phyloP scores from a whole-genome alignment of 1,139 yeast genomes.

The Meyerozyma carpophila region DNA sequence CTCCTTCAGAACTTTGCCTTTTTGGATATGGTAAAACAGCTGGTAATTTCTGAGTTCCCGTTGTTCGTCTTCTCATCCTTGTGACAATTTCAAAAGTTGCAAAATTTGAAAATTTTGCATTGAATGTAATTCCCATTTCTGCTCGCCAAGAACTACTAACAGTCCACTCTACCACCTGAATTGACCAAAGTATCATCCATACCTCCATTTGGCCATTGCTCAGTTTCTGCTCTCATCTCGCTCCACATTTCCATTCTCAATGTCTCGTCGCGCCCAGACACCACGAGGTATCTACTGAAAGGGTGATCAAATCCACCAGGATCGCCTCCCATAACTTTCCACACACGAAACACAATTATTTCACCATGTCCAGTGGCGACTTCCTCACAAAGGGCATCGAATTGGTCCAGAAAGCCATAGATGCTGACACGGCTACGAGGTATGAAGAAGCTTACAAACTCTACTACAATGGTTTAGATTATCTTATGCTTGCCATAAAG shows the following conservation, averaged over 20 bases:
- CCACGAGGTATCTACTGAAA: not conserved
- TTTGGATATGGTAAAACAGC: no score
- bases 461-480: slow-evolving; percentile 90
- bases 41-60: no score
- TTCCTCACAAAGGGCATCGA: slow-evolving; percentile 91
- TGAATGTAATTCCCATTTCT: no score
- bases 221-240: no score
- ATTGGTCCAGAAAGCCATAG: slow-evolving; percentile 89
- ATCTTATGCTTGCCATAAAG: slow-evolving; percentile 91
- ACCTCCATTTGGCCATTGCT: no score
- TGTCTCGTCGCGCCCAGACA: no score
- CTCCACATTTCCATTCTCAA: no score
- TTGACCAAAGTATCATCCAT: no score
- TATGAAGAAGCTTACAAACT: slow-evolving; percentile 93
- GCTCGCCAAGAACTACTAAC: no score
- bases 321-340: not conserved
- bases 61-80: no score
- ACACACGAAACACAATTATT: not conserved
- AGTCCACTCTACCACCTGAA: no score
- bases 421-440: slow-evolving; percentile 84
- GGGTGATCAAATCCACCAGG: not conserved
- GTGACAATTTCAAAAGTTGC: not conserved
- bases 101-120: not conserved
- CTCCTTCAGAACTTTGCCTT: no score
- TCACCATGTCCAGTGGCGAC: slow-evolving; percentile 32